These are phyloP conservation scores for Asterophora parasitica DNA, from an alignment of 768 basidiomycete genomes.

Conservation along the genomic window DNA sequence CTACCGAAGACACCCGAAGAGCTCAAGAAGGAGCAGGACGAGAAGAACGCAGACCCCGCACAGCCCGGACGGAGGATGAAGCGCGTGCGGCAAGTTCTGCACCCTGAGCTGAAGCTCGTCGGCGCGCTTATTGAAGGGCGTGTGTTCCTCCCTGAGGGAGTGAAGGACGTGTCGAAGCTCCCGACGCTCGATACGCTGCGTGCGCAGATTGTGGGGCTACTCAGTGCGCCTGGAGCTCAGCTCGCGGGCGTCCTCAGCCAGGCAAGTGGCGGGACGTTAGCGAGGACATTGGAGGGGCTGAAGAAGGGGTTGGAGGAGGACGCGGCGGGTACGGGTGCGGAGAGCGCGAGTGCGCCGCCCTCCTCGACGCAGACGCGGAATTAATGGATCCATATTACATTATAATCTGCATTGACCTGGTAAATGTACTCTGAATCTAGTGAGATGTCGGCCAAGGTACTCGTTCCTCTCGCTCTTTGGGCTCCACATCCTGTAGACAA, in stretches of 20 bases:
- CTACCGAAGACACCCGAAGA: conserved; percentile 48
- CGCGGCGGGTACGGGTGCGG: conserved; percentile 10
- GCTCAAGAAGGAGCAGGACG: conserved; percentile 42
- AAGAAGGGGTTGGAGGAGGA: conserved; percentile 39
- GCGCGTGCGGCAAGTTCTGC: conserved; percentile 46
- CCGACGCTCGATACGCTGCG: conserved; percentile 75
- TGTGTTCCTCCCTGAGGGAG: conserved; percentile 54
- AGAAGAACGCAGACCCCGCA: conserved; percentile 58
- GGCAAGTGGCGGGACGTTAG: conserved; percentile 63
- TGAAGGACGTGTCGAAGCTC: conserved; percentile 64
- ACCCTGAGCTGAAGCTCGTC: conserved; percentile 67
- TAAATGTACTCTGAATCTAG: background rate
- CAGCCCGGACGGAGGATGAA: conserved; percentile 70
- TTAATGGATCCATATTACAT: conserved; percentile 7
- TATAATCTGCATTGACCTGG: background rate
- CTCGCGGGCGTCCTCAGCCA: conserved; percentile 66
- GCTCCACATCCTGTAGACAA: conserved; percentile 36
- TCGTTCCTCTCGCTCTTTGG: background rate
- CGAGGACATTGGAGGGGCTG: conserved; percentile 71
- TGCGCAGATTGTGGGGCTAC: conserved; percentile 80
- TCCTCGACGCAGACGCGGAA: conserved; percentile 9
- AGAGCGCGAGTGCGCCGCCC: background rate
- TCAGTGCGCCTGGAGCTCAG: conserved; percentile 71
- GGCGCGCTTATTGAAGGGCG: conserved; percentile 78
- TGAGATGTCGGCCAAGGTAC: no score